Base-by-base conservation (phyloP, 768 basidiomycete genomes). In the Pulveroboletus ravenelii region DNA sequence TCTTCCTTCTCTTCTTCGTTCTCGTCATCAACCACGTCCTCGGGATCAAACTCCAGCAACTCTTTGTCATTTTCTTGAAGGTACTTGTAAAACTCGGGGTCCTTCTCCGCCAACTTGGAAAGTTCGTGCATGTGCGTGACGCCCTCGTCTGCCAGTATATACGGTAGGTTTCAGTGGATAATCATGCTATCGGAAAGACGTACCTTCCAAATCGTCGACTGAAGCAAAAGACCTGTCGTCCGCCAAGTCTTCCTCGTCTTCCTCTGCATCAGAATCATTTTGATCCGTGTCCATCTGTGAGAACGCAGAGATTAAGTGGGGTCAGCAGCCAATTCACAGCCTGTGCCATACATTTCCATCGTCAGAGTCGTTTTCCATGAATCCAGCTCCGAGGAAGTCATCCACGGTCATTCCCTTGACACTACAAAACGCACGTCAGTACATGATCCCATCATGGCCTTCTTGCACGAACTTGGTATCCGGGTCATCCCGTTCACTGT, bases 11-110 rank as follows among this genome's bases (percentile, higher is more conserved):
- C 74, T 7, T 76, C 77, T 31, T 79, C 81, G 3, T 55, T 70
- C 2, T 78, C 78, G 12, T 78, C 81, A 3, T 76, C 79, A 2
- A 70, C 75, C 6, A 70, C 76, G 20, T 62, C 69, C 47, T 74
- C 60, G 1, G 78, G 71, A 36, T 82, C 74, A 63, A 98, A 98
- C 5, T 90, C 78, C 3, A 99, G 76, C n/a, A 98, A 74, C 48
- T 93, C 93, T 51, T 76, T 74, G 69, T 99, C 96, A 63, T 99
- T 93, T 70, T 98, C 91, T 72, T 94, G 87, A 2, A 99, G 77
- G 65, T 94, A 99, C 70, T 94, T 92, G 85, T 82, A 99, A 72
- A 98, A 99, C 63, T 96, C 95, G n/a, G 95, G 95, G 67, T 99
- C 95, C 66, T 92, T 93, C 69, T 95, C 88, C 2, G 90, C 90